phyloP scores from a whole-genome alignment of 208 protist species.

The Leishmania gerbilli region DNA sequence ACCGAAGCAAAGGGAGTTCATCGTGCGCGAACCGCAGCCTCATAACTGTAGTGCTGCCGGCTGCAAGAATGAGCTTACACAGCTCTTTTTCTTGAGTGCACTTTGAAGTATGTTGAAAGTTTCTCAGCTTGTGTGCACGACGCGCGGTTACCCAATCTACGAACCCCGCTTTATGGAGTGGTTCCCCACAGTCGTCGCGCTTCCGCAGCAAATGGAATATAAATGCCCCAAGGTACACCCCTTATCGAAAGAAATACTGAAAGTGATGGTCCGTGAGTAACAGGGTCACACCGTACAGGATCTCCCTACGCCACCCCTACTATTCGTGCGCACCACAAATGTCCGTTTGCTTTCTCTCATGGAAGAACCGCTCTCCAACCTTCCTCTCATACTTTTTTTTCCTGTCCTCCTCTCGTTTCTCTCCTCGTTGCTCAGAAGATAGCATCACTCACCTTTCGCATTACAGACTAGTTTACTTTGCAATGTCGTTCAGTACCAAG shows the following conservation, averaged over 20 bases:
- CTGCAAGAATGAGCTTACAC: neutral
- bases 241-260: no score
- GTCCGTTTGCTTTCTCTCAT: no score
- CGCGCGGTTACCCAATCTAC: neutral
- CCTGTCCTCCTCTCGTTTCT: neutral
- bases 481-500: constrained; percentile 68
- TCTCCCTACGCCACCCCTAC: no score
- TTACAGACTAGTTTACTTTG: neutral
- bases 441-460: neutral
- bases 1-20: neutral
- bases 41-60: neutral
- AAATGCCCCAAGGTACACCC: neutral
- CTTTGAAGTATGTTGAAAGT: neutral
- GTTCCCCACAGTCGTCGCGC: neutral
- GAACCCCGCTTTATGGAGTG: neutral
- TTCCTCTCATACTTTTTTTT: neutral
- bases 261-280: neutral
- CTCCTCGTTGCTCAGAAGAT: neutral
- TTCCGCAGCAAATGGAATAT: neutral
- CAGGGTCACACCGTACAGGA: neutral
- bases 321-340: neutral
- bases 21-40: neutral
- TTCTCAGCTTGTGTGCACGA: neutral
- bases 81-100: neutral
- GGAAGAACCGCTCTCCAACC: neutral